phyloP scores from a whole-genome alignment of 306 rosid genomes.

The Medicago ruthenica region DNA sequence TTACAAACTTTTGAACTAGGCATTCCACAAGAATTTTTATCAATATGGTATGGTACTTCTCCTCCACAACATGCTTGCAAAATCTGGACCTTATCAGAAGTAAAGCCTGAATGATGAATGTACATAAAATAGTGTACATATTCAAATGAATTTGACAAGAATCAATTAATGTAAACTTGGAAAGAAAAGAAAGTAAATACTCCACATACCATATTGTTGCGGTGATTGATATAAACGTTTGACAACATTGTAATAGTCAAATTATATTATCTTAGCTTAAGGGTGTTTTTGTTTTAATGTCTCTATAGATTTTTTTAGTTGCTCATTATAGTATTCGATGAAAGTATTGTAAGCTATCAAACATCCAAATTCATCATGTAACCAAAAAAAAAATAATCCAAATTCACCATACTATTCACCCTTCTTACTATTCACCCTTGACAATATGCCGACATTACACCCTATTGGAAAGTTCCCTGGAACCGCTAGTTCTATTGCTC shows the following conservation, averaged over 20 bases:
- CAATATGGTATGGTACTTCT: not conserved
- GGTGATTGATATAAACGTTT: conserved; percentile 48
- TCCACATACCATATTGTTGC: conserved; percentile 37
- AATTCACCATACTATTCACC: no score
- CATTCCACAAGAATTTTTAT: not conserved
- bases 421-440: conserved; percentile 23
- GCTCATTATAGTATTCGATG: conserved; percentile 39
- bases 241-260: conserved; percentile 50
- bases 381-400: no score
- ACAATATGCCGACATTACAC: conserved; percentile 17
- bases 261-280: conserved; percentile 50
- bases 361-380: conserved; percentile 54
- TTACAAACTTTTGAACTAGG: not conserved
- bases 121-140: not conserved
- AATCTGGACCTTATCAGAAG: not conserved
- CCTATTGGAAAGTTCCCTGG: conserved; percentile 3
- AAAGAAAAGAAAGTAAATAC: not conserved
- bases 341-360: conserved; percentile 52
- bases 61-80: conserved; percentile 33
- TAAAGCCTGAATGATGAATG: conserved; percentile 40
- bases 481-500: not conserved
- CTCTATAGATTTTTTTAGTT: conserved; percentile 43
- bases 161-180: not conserved
- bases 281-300: conserved; percentile 38
- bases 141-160: not conserved